Evolutionary conservation across 768 basidiomycete genomes (phyloP), one percentile per base, ranked within the genome.

Genomic region (Trametes coccinea): DNA sequence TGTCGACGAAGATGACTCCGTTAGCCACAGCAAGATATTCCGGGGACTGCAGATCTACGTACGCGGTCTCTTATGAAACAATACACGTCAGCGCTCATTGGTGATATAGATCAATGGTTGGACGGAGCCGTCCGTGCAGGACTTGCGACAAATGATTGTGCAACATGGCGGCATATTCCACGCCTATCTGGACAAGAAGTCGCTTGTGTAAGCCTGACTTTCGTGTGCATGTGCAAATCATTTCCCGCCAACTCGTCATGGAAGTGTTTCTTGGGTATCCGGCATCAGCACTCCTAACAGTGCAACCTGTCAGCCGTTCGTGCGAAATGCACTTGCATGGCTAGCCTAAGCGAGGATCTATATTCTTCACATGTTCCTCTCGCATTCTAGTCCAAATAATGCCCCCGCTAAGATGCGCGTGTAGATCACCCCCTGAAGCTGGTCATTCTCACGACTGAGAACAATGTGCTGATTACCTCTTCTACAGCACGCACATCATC

Each of bases 101-200:
- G 11, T 43, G 31, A 51, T 45, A 33, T 60, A 95, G 94, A 87
- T 95, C 52, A 97, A 98, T 69, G 95, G 95, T 0, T 90, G 85
- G 78, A 96, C 94, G 0, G 80, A 83, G 40, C 93, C 95, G 6
- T 91, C 95, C 17, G 83, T 93, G 22, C 92, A 95, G 70, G 92
- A 90, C 49, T 73, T 98, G 0, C 81, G 93, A 7, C 79, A 87
- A 65, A 79, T 98, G 51, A 87, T 98, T 41, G 74, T 96, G 3
- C 80, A 83, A 48, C 84, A 96, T 67, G 96, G 95, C 5, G 96
- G 95, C 3, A 75, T 81, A 9, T 95, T 87, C 64, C 89, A 90
- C 30, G 84, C 93, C 0, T 96, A 95, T 73, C 80, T 97, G 22
- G 90, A 89, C 74, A 85, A 82, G 76, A 90, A 93, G 74, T 78